phyloP scores from a whole-genome alignment of 2,329 filamentous ascomycete genomes.

The Mollisia scopiformis region DNA sequence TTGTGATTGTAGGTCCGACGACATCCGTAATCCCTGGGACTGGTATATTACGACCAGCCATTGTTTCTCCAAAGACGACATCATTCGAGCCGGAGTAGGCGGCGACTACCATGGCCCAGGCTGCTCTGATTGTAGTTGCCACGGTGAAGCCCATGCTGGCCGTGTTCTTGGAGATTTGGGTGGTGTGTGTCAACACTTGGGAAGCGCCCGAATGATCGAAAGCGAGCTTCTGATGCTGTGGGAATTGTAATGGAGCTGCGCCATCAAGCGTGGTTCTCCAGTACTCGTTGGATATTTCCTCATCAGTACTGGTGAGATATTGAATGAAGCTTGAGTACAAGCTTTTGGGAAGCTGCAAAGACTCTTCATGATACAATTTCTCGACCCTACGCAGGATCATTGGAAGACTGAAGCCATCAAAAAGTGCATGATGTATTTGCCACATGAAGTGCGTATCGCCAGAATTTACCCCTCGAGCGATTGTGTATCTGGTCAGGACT shows the following conservation, averaged over 20 bases:
- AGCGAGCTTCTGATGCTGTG: no score
- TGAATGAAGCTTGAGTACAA: no score
- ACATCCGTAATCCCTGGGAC: constrained; percentile 44
- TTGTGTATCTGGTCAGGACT: neutral
- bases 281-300: no score
- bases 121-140: neutral
- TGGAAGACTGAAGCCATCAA: neutral
- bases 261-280: no score
- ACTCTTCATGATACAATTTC: neutral
- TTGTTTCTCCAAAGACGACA: constrained; percentile 41
- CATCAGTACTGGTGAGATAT: no score
- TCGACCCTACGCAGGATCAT: neutral
- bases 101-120: neutral
- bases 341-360: no score
- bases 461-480: neutral
- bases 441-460: neutral
- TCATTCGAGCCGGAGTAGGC: neutral
- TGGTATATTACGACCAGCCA: constrained; percentile 43
- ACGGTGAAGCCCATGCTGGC: neutral
- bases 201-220: no score
- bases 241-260: no score
- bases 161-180: no score
- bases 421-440: constrained; percentile 4
- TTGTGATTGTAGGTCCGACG: constrained; percentile 46
- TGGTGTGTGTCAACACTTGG: no score